Percentiles rank a stretch among this genome's conserved stretches.
Conservation (phyloP, 257 asterid species). For the Anisodus tanguticus region DNA sequence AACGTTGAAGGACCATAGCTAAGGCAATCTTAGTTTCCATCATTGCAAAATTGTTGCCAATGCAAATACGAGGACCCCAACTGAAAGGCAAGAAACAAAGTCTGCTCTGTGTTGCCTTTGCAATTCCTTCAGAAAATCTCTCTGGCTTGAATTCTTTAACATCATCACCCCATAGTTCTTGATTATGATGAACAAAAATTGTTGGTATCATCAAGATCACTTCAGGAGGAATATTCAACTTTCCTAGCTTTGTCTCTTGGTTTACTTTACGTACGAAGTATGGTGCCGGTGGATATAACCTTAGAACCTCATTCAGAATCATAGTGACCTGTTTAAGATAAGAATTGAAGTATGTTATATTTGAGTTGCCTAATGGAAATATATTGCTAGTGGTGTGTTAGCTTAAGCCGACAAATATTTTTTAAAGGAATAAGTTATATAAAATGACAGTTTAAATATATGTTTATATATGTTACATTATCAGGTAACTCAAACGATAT, state of each 20-base stretch:
- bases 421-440: too few relatives aligned
- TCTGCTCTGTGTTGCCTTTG: constrained; percentile 49
- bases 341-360: neutral
- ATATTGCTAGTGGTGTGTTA: neutral
- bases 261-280: constrained; percentile 37
- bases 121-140: constrained; percentile 53
- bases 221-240: constrained; percentile 49
- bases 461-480: too few relatives aligned
- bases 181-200: constrained; percentile 49
- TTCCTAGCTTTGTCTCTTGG: constrained; percentile 53
- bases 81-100: constrained; percentile 52
- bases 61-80: constrained; percentile 57
- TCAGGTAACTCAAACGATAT: too few relatives aligned
- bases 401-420: neutral
- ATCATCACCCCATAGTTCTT: constrained; percentile 55
- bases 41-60: constrained; percentile 54
- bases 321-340: constrained; percentile 43
- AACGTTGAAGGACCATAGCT: constrained; percentile 44
- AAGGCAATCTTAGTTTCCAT: constrained; percentile 56
- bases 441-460: too few relatives aligned
- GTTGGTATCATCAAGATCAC: constrained; percentile 44
- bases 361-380: neutral
- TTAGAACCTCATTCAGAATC: constrained; percentile 59
- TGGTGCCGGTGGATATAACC: constrained; percentile 56
- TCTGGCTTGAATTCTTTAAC: constrained; percentile 57